These are phyloP conservation scores for Wickerhamomyces pijperi DNA, from an alignment of 805 yeast species.

Conservation along the genomic window DNA sequence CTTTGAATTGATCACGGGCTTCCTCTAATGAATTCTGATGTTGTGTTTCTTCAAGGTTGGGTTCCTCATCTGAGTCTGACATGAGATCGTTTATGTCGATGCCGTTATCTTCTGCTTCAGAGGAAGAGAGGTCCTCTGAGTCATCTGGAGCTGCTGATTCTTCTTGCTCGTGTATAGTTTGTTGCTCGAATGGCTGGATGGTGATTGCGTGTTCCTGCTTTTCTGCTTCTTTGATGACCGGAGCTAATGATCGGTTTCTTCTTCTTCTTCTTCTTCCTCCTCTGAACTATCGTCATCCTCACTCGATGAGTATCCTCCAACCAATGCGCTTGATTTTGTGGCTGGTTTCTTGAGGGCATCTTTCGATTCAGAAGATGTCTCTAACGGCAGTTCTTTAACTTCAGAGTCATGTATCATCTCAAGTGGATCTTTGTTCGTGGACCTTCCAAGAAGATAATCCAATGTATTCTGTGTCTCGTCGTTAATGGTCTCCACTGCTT, in stretches of 20 bases:
- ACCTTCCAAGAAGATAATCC: not conserved
- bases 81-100: constrained; percentile 12
- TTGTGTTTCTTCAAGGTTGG: constrained; percentile 11
- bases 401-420: too few species aligned
- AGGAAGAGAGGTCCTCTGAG: not conserved
- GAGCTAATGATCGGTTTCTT: not conserved
- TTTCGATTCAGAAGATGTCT: not conserved
- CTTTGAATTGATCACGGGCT: constrained; percentile 17
- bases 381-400: too few species aligned
- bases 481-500: too few species aligned
- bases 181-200: too few species aligned
- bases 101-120: constrained; percentile 3
- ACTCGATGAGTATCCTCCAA: constrained; percentile 14
- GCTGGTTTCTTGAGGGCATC: not conserved
- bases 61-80: constrained; percentile 15
- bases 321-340: not conserved
- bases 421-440: too few species aligned
- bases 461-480: not conserved
- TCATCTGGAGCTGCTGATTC: too few species aligned
- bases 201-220: too few species aligned
- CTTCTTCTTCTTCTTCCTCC: constrained; percentile 1
- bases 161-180: too few species aligned
- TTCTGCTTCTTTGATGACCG: too few species aligned
- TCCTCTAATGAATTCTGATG: constrained; percentile 1
- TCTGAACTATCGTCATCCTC: constrained; percentile 8